phyloP scores from a whole-genome alignment of 805 yeast genomes.

The Candida sakaeoensis region DNA sequence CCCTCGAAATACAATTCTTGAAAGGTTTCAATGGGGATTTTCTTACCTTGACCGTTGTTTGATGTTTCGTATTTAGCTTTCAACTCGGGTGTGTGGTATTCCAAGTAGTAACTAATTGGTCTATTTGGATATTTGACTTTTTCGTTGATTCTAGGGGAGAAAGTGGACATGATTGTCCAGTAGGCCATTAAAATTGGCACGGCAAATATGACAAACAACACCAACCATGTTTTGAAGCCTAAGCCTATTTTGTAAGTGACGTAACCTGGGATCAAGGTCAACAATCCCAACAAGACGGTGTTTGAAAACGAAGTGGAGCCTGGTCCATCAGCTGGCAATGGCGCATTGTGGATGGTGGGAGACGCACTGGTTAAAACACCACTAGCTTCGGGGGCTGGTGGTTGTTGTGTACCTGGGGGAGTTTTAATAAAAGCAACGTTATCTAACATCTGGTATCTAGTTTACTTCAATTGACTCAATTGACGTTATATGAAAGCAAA shows the following conservation, averaged over 20 bases:
- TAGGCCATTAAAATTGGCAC: slow-evolving; percentile 75
- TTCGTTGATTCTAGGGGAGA: slow-evolving; percentile 77
- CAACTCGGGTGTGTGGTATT: slow-evolving; percentile 72
- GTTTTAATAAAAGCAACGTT: slow-evolving; percentile 57
- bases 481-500: background rate
- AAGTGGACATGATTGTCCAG: slow-evolving; percentile 77
- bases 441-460: slow-evolving; percentile 28
- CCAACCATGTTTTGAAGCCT: slow-evolving; percentile 63
- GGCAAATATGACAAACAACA: slow-evolving; percentile 51
- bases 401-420: slow-evolving; percentile 21
- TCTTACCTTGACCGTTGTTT: slow-evolving; percentile 57
- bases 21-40: slow-evolving; percentile 91
- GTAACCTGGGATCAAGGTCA: slow-evolving; percentile 59
- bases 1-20: slow-evolving; percentile 81
- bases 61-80: slow-evolving; percentile 55
- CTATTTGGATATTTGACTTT: slow-evolving; percentile 71
- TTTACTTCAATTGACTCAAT: slow-evolving; percentile 1
- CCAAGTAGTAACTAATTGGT: slow-evolving; percentile 76
- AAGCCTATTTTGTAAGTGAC: slow-evolving; percentile 64
- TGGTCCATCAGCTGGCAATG: slow-evolving; percentile 89
- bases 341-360: slow-evolving; percentile 82
- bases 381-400: slow-evolving; percentile 27
- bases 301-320: slow-evolving; percentile 77
- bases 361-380: slow-evolving; percentile 39
- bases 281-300: slow-evolving; percentile 43